Evolutionary conservation across 768 basidiomycete genomes (phyloP), one percentile per base, ranked within the genome.

Genomic region (Pleurotus pulmonarius): DNA sequence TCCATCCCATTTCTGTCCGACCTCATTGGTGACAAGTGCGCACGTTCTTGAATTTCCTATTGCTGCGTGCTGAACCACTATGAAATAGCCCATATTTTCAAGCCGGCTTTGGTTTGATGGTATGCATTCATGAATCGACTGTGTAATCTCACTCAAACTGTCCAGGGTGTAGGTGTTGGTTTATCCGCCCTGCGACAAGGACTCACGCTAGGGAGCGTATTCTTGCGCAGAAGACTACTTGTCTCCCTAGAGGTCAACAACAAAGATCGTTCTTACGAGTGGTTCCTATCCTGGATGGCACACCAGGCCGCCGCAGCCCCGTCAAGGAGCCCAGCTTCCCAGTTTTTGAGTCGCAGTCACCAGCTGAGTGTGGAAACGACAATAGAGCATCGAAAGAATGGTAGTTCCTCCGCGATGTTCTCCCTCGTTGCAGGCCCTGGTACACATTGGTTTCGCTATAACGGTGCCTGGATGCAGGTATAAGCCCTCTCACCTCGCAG

Each of bases 21-120:
- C 41, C 68, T 88, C 29, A 67, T 83, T 20, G 78, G 77, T 57
- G 84, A 88, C 75, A 90, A 90, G 88, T 90, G 67, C 73, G 87
- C 77, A 49, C 25, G 9, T 20, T 18, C 56, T 37, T 63, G 55
- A 46, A 39, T 13, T 25, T 57, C 51, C 45, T 52, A 2, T 53
- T 18, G 26, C 16, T 47, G 22, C 47, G 11, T 24, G 5, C 16
- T 53, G 16, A 22, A 40, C 34, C 15, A 3, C 16, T n/a, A n/a
- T 20, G 22, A 13, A 16, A 66, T 64, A 99, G 97, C 68, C 96
- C 94, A 38, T 95, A 94, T 75, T 98, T 99, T 68, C 92, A 96
- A 68, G 97, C 96, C 47, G 96, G 97, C 24, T 98, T 98, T 65
- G 97, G 96, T 37, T 82, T 99, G 38, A 95, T 98, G 94, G 96